Conservation (phyloP, 2,329 filamentous ascomycete species). For the Beauveria brongniartii region DNA sequence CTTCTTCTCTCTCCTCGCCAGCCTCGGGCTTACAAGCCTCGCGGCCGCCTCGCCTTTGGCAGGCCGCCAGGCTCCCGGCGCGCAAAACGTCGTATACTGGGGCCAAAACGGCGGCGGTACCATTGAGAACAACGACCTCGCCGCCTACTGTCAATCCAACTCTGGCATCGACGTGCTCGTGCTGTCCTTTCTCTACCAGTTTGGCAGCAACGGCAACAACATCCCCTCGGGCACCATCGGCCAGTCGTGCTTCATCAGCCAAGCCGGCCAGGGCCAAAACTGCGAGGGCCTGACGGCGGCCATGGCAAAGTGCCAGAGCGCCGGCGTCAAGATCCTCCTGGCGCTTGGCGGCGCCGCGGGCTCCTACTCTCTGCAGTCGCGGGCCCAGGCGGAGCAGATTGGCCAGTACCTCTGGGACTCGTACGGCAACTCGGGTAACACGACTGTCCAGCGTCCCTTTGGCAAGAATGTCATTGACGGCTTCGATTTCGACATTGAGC, state of each 20-base stretch:
- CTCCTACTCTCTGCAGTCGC: constrained; percentile 15
- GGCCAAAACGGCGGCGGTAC: constrained; percentile 20
- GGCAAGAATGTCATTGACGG: constrained; percentile 15
- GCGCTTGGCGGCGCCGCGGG: constrained; percentile 13
- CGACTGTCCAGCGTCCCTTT: constrained; percentile 14
- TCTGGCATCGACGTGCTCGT: constrained; percentile 35
- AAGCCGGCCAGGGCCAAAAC: constrained; percentile 22
- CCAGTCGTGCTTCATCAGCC: constrained; percentile 29
- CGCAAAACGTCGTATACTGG: constrained; percentile 26
- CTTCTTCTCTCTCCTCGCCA: constrained; percentile 11
- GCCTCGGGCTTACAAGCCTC: constrained; percentile 15
- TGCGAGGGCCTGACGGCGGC: constrained; percentile 15
- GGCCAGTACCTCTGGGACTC: constrained; percentile 18
- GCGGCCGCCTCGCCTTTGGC: constrained; percentile 9
- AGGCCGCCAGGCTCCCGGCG: constrained; percentile 13
- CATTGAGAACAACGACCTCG: constrained; percentile 29
- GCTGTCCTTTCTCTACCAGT: constrained; percentile 34
- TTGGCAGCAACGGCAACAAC: constrained; percentile 21
- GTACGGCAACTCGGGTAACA: constrained; percentile 14
- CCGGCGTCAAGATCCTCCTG: constrained; percentile 16
- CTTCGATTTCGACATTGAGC: constrained; percentile 19
- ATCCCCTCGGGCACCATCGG: constrained; percentile 33
- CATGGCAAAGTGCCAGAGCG: constrained; percentile 17
- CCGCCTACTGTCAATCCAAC: constrained; percentile 28
- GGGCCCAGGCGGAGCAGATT: constrained; percentile 15